Base-by-base conservation (phyloP, 768 basidiomycete genomes). In the Holtermanniella nyarrowii region DNA sequence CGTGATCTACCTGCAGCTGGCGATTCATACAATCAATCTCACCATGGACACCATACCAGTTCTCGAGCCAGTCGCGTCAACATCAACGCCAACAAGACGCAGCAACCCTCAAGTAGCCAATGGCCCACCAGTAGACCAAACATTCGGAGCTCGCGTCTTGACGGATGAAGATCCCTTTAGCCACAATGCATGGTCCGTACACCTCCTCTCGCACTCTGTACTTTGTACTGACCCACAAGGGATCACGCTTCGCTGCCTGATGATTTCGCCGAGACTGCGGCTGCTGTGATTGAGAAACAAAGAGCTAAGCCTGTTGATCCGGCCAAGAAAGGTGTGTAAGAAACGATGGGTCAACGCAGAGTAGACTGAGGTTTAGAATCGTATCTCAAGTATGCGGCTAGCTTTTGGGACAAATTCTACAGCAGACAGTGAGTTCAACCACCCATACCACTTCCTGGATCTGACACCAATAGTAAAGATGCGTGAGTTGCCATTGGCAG, bases 391-490 rank as follows among this genome's bases (percentile, higher is more conserved):
- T 54, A 56, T 43, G 66, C 71, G 5, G 62, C 63, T 4, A 52
- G 55, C 4, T 72, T 58, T 62, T 95, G 91, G 91, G 86, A 97
- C 66, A 82, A 82, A 50, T 96, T 97, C 63, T 97, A 99, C 76
- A 83, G 84, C 61, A 77, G 77, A 48, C 90, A 93, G 56, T 62
- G 71, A 48, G 73, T 66, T 21, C n/a, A n/a, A n/a, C n/a, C n/a
- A n/a, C n/a, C n/a, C n/a, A n/a, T n/a, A n/a, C n/a, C n/a, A 44
- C 62, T 59, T 2, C 2, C 46, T 31, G 23, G n/a, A 22, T 42
- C 21, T 43, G 21, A 20, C 5, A 40, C 5, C 49, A 13, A 18
- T 20, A 4, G 4, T 23, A 37, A 37, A 37, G 21, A 1, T 39
- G n/a, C 27, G 44, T 47, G 47, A 5, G 26, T 16, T 47, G 20